Percentiles rank a stretch among this genome's conserved stretches.
Conservation (phyloP, 139 green algal genomes). For the Auxenochlorella pyrenoidosa region DNA sequence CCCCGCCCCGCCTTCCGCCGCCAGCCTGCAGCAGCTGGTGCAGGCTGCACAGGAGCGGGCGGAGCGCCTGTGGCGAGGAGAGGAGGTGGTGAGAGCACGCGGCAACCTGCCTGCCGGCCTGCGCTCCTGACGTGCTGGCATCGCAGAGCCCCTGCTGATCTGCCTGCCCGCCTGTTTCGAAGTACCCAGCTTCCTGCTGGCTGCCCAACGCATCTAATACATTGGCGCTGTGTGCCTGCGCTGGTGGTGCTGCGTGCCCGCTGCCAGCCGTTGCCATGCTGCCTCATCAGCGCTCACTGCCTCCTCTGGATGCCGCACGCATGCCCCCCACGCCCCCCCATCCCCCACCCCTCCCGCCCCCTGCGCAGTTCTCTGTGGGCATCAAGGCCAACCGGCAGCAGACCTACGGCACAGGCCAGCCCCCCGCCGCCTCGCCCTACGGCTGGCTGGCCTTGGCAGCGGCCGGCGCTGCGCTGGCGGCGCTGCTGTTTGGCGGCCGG, state of each 20-base stretch:
- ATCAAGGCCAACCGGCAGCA: not conserved
- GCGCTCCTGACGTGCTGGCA: not conserved
- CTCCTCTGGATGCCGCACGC: not conserved
- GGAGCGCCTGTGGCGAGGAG: not conserved
- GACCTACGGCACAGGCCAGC: not conserved
- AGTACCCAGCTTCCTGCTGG: not conserved
- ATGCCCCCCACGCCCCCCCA: not conserved
- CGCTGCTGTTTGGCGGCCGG: constrained; percentile 8
- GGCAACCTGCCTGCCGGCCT: not conserved
- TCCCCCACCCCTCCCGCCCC: not conserved
- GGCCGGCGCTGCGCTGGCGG: not conserved
- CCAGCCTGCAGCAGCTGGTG: not conserved
- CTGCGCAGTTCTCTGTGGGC: constrained; percentile 25
- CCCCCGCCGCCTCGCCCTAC: not conserved
- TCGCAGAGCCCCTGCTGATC: not conserved
- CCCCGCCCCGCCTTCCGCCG: not conserved
- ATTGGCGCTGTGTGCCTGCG: not conserved
- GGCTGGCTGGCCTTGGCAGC: constrained; percentile 12
- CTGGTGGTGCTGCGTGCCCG: not conserved
- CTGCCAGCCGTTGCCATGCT: not conserved
- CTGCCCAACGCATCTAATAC: not conserved
- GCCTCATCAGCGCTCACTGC: not conserved
- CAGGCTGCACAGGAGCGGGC: not conserved
- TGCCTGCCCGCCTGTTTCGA: too few relatives aligned
- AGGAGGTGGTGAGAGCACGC: constrained; percentile 1